Percentiles rank a stretch among this genome's conserved stretches.
phyloP scores from a whole-genome alignment of 2,329 filamentous ascomycete species.

The Bipolaris cookei region DNA sequence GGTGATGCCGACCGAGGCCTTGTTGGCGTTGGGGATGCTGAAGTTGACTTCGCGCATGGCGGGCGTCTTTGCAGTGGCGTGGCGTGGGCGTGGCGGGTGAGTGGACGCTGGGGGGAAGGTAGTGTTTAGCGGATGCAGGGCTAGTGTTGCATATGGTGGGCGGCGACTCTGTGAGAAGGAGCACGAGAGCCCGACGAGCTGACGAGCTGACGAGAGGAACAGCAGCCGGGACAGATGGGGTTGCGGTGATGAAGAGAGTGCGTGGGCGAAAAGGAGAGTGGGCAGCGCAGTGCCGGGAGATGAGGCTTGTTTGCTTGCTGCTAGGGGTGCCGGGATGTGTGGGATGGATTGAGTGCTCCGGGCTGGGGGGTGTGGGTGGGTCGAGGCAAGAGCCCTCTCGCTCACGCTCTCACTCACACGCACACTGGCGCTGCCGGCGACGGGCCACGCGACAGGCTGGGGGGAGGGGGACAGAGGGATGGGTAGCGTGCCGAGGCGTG shows the following conservation, averaged over 20 bases:
- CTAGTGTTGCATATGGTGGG: conserved; percentile 9
- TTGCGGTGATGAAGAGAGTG: conserved; percentile 5
- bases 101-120: conserved; percentile 14
- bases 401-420: background rate
- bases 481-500: too few relatives aligned
- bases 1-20: conserved; percentile 98
- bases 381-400: conserved; percentile 14
- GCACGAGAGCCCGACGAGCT: conserved; percentile 21
- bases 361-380: conserved; percentile 26
- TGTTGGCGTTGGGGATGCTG: conserved; percentile 98
- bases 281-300: conserved; percentile 22
- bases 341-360: conserved; percentile 21
- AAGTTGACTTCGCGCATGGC: conserved; percentile 99
- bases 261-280: conserved; percentile 24
- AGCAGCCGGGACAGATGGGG: conserved; percentile 12
- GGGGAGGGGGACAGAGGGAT: background rate
- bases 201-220: conserved; percentile 16
- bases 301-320: conserved; percentile 43
- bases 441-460: conserved; percentile 22
- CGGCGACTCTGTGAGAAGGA: conserved; percentile 16
- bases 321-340: conserved; percentile 39
- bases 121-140: conserved; percentile 17
- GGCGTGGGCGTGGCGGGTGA: conserved; percentile 21
- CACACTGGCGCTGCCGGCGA: conserved; percentile 6
- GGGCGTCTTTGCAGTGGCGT: conserved; percentile 22